Conservation (phyloP, 2,329 filamentous ascomycete genomes). For the Cladosporium halotolerans region DNA sequence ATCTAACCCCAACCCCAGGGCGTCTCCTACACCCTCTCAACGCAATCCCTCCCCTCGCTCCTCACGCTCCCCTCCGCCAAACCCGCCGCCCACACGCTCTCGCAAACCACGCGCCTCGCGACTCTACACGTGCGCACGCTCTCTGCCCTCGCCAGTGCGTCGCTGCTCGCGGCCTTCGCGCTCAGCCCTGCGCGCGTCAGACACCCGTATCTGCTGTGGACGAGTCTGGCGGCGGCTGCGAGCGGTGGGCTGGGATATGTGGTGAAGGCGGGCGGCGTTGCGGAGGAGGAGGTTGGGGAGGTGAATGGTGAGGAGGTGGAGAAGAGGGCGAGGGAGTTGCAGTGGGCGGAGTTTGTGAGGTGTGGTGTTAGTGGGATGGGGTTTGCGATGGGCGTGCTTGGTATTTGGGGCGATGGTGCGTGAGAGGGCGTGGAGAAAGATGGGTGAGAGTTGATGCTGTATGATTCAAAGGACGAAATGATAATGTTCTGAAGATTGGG, state of each 20-base stretch:
- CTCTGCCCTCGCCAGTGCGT: conserved; percentile 60
- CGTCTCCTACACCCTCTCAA: conserved; percentile 76
- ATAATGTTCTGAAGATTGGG: no score
- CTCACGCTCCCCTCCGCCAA: conserved; percentile 72
- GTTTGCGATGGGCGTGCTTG: conserved; percentile 43
- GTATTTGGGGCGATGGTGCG: conserved; percentile 44
- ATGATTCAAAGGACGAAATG: not conserved
- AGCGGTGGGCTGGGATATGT: conserved; percentile 36
- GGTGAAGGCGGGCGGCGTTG: conserved; percentile 21
- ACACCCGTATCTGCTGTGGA: conserved; percentile 90
- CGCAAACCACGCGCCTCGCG: conserved; percentile 53
- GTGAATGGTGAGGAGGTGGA: conserved; percentile 48
- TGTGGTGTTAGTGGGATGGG: conserved; percentile 37
- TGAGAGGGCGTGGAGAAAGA: conserved; percentile 11
- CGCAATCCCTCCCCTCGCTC: conserved; percentile 71
- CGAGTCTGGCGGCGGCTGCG: conserved; percentile 58
- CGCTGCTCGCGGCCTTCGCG: conserved; percentile 70
- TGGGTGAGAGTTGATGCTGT: not conserved
- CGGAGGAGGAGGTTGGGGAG: conserved; percentile 32
- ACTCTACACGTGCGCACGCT: conserved; percentile 61
- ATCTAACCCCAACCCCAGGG: conserved; percentile 52
- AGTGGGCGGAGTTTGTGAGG: conserved; percentile 38
- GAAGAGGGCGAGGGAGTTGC: conserved; percentile 38
- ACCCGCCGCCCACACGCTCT: conserved; percentile 63
- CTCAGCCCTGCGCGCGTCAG: conserved; percentile 67